Conservation (phyloP, 2,329 filamentous ascomycete genomes). For the Parastagonospora nodorum region DNA sequence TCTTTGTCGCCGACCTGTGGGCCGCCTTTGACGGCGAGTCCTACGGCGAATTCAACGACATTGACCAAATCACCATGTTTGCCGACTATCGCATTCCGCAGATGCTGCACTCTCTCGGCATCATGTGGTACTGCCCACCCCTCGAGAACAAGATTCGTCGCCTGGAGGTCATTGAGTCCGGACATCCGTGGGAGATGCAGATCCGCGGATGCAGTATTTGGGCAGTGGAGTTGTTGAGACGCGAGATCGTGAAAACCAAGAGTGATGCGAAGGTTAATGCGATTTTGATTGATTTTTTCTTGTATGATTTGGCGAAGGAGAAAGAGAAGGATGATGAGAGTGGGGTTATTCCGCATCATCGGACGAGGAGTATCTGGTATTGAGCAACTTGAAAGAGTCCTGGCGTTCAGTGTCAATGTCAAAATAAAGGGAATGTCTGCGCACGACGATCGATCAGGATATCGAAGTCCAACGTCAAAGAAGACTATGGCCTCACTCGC, state of each 20-base stretch:
- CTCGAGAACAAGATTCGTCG: slow-evolving; percentile 72
- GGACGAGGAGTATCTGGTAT: slow-evolving; percentile 95
- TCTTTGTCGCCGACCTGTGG: slow-evolving; percentile 95
- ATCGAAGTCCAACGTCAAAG: too few relatives aligned
- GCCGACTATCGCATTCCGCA: slow-evolving; percentile 97
- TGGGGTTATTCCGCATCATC: slow-evolving; percentile 73
- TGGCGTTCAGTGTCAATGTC: too few relatives aligned
- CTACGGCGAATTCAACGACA: slow-evolving; percentile 84
- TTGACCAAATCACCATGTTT: slow-evolving; percentile 97
- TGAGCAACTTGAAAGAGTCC: slow-evolving; percentile 42
- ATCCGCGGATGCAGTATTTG: slow-evolving; percentile 92
- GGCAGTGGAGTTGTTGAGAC: slow-evolving; percentile 86
- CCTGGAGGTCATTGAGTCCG: slow-evolving; percentile 69
- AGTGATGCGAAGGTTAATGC: slow-evolving; percentile 78
- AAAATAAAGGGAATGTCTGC: too few relatives aligned
- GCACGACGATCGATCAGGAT: too few relatives aligned
- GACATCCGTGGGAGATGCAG: slow-evolving; percentile 82
- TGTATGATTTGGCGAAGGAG: slow-evolving; percentile 94
- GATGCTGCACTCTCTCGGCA: slow-evolving; percentile 82
- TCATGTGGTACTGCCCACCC: slow-evolving; percentile 81
- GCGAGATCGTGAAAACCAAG: slow-evolving; percentile 76
- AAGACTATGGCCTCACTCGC: too few relatives aligned
- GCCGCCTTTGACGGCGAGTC: slow-evolving; percentile 85
- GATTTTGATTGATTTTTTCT: slow-evolving; percentile 93
- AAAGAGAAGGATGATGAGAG: slow-evolving; percentile 60